Conservation (phyloP, 768 basidiomycete species). For the Amanita polypyramis region DNA sequence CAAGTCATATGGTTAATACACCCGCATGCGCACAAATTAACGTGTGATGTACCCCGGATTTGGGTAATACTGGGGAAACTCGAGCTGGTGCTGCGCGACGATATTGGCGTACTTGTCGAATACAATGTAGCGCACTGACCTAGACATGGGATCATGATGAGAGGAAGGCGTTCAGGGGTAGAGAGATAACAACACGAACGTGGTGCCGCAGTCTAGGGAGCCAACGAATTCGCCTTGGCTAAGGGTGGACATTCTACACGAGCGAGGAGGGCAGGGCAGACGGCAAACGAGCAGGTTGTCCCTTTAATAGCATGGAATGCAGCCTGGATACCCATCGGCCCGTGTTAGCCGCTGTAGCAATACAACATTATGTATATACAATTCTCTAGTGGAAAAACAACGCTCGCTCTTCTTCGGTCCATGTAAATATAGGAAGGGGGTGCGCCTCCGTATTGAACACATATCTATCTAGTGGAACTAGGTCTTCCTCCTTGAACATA, state of each 20-base stretch:
- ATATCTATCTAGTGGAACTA: conserved; percentile 44
- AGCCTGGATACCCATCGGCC: not conserved
- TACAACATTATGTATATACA: not conserved
- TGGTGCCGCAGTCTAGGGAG: conserved; percentile 91
- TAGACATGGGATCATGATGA: conserved; percentile 18
- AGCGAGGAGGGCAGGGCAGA: not conserved
- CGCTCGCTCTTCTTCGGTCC: conserved; percentile 43
- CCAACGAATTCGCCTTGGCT: conserved; percentile 80
- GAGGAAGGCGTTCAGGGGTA: not conserved
- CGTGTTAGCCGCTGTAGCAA: no score
- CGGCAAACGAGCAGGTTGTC: not conserved
- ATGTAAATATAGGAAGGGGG: conserved; percentile 61
- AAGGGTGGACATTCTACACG: conserved; percentile 11
- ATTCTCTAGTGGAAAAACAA: conserved; percentile 25
- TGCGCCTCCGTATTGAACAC: conserved; percentile 69
- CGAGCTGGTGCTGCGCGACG: conserved; percentile 79
- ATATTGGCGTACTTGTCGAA: conserved; percentile 85
- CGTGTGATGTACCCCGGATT: conserved; percentile 58
- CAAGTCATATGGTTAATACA: not conserved
- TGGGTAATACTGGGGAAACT: conserved; percentile 91
- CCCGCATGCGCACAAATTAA: not conserved
- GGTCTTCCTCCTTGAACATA: conserved; percentile 55
- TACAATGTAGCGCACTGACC: conserved; percentile 85
- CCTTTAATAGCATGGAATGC: not conserved
- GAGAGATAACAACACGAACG: conserved; percentile 39